Evolutionary conservation across 2,329 filamentous ascomycete genomes (phyloP).

Genomic region (Talaromyces funiculosus): DNA sequence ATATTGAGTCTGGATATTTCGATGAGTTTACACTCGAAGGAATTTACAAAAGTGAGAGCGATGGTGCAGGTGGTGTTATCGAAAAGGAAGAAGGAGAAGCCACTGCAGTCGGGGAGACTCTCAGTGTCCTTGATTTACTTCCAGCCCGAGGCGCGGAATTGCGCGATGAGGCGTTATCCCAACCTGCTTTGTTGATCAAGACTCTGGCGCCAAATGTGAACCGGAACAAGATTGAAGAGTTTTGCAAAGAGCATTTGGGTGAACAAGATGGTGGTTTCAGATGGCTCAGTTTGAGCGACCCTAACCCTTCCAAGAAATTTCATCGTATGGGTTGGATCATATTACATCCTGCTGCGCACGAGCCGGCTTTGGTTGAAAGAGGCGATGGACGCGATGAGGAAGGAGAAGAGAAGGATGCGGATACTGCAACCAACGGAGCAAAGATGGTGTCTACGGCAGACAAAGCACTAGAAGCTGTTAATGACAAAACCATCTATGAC

Average conservation of each 20-base stretch:
- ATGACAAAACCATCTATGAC: conserved; percentile 95
- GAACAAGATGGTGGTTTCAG: conserved; percentile 89
- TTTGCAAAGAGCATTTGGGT: conserved; percentile 89
- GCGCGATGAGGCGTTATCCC: conserved; percentile 78
- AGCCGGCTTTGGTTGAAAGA: conserved; percentile 59
- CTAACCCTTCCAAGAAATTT: conserved; percentile 93
- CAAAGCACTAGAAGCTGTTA: conserved; percentile 86
- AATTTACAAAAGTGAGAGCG: conserved; percentile 86
- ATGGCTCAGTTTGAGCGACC: conserved; percentile 92
- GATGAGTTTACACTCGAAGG: conserved; percentile 94
- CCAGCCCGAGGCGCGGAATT: conserved; percentile 79
- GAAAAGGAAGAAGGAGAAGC: conserved; percentile 97
- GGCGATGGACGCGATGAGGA: conserved; percentile 68
- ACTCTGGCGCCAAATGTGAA: conserved; percentile 96
- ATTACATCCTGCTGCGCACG: conserved; percentile 72
- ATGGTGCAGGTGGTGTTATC: conserved; percentile 74
- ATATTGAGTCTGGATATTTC: conserved; percentile 77
- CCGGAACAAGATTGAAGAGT: conserved; percentile 84
- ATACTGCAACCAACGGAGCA: conserved; percentile 28
- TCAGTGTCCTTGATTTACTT: conserved; percentile 85
- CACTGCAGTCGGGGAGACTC: conserved; percentile 81
- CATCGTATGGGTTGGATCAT: conserved; percentile 99
- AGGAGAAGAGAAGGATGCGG: conserved; percentile 48
- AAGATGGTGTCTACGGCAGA: conserved; percentile 57
- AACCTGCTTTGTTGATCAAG: conserved; percentile 94